A percentile compares a stretch with the other conserved stretches of the same genome.
phyloP scores from a whole-genome alignment of 2,329 filamentous ascomycete species.

The Epichloe gansuensis region DNA sequence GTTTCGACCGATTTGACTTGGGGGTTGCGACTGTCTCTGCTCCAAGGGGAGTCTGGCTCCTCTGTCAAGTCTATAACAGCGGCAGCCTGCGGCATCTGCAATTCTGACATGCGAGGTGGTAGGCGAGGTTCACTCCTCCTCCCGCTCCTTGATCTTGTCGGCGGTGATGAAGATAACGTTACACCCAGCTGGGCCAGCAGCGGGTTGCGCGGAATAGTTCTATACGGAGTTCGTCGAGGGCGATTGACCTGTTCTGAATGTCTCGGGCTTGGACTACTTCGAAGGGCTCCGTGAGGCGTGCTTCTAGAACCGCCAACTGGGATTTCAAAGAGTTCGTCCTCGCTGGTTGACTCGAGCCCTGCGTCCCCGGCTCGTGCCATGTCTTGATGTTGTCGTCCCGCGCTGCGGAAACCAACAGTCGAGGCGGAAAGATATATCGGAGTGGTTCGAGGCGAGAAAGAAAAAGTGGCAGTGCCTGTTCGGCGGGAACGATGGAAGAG shows the following conservation, averaged over 20 bases:
- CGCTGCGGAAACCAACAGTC: neutral
- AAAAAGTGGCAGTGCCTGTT: neutral
- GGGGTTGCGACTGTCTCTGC: conserved; percentile 20
- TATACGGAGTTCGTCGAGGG: neutral
- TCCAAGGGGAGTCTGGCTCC: conserved; percentile 34
- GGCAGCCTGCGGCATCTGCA: conserved; percentile 8
- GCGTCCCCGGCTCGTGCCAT: conserved; percentile 10
- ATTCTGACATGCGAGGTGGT: neutral
- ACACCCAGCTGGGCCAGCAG: neutral
- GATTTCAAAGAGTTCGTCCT: conserved; percentile 25
- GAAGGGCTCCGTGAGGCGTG: neutral
- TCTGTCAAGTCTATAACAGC: conserved; percentile 38
- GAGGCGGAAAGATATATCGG: neutral
- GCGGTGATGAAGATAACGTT: neutral
- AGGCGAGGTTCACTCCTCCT: neutral
- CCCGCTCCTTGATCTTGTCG: neutral
- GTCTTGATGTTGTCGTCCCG: neutral
- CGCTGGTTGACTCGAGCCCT: conserved; percentile 9
- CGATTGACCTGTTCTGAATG: neutral
- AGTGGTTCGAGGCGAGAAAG: neutral
- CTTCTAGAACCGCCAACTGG: conserved; percentile 10
- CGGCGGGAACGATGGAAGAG: neutral
- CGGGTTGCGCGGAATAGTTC: neutral
- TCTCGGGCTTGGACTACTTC: neutral
- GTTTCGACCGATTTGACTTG: conserved; percentile 17